A percentile compares a stretch with the other conserved stretches of the same genome.
These are phyloP conservation scores for Colletotrichum brevisporum DNA, from an alignment of 2,329 filamentous ascomycete species.

Conservation along the genomic window DNA sequence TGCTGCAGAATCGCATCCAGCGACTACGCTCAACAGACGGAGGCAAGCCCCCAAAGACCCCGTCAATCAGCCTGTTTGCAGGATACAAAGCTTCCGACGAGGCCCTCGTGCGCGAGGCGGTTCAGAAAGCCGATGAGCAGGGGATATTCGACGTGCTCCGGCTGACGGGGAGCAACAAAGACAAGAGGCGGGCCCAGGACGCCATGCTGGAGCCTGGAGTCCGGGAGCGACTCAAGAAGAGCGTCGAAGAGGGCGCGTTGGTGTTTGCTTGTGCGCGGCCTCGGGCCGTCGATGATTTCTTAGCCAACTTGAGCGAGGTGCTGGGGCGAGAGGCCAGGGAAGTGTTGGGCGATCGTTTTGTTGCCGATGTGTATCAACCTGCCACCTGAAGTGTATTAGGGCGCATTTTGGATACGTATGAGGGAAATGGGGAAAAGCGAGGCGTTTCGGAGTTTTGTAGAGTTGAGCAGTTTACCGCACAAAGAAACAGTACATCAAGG, in stretches of 20 bases:
- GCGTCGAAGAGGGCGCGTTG: slow-evolving; percentile 26
- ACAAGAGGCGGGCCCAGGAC: slow-evolving; percentile 35
- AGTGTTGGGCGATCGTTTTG: slow-evolving; percentile 35
- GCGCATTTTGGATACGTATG: neutral
- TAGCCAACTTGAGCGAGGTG: slow-evolving; percentile 31
- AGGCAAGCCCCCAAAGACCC: neutral
- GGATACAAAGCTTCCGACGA: slow-evolving; percentile 36
- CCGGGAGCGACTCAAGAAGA: slow-evolving; percentile 26
- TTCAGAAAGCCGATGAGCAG: slow-evolving; percentile 31
- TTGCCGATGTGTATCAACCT: slow-evolving; percentile 39
- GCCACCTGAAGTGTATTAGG: slow-evolving; percentile 18
- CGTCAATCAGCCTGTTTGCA: slow-evolving; percentile 36
- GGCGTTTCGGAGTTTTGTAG: slow-evolving; percentile 5
- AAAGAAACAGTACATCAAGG: too few relatives aligned
- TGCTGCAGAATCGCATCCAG: slow-evolving; percentile 29
- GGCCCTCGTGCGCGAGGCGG: slow-evolving; percentile 31
- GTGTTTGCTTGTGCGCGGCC: slow-evolving; percentile 39
- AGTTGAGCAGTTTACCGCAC: too few relatives aligned
- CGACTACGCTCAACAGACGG: neutral
- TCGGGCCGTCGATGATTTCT: slow-evolving; percentile 35
- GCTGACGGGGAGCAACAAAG: slow-evolving; percentile 27
- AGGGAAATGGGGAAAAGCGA: neutral
- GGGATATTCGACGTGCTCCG: slow-evolving; percentile 28
- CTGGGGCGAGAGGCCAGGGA: slow-evolving; percentile 36
- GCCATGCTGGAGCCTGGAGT: slow-evolving; percentile 34